phyloP scores from a whole-genome alignment of 192 early-diverging fungal species.

The Mortierella antarctica region DNA sequence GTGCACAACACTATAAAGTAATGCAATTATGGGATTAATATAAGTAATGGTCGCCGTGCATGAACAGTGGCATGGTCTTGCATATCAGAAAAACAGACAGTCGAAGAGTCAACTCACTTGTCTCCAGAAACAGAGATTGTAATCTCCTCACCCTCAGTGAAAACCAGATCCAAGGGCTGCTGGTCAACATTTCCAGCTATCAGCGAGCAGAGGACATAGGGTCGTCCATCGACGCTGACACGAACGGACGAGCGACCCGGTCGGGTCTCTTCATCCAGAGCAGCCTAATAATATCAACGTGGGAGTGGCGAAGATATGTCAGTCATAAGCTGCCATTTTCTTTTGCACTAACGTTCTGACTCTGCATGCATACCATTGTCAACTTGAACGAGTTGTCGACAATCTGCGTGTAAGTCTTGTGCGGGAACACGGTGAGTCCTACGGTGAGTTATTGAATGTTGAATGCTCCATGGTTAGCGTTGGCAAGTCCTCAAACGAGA shows the following conservation, averaged over 20 bases:
- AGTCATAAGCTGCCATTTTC: neutral
- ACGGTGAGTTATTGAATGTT: neutral
- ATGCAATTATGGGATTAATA: neutral
- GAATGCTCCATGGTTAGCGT: too few species aligned
- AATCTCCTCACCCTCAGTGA: slow-evolving; percentile 87
- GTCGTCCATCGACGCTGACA: slow-evolving; percentile 75
- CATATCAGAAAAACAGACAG: neutral
- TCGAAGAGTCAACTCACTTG: slow-evolving; percentile 35
- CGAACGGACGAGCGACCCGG: slow-evolving; percentile 73
- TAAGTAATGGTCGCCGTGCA: too few species aligned
- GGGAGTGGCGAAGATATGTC: neutral
- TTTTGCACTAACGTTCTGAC: neutral
- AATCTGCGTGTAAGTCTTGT: slow-evolving; percentile 80
- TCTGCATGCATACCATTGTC: slow-evolving; percentile 67
- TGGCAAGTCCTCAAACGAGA: too few species aligned
- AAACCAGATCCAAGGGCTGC: slow-evolving; percentile 72
- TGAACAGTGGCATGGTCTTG: neutral
- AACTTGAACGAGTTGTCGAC: slow-evolving; percentile 85
- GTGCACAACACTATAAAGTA: slow-evolving; percentile 57
- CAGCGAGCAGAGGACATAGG: slow-evolving; percentile 86
- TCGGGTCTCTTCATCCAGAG: slow-evolving; percentile 66
- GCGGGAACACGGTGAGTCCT: slow-evolving; percentile 75
- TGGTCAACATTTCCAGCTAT: slow-evolving; percentile 79
- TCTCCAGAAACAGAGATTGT: slow-evolving; percentile 78
- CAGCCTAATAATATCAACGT: slow-evolving; percentile 64